Evolutionary conservation across 2,329 filamentous ascomycete species (phyloP).

Genomic region (Hymenotorrendiella dingleyae): DNA sequence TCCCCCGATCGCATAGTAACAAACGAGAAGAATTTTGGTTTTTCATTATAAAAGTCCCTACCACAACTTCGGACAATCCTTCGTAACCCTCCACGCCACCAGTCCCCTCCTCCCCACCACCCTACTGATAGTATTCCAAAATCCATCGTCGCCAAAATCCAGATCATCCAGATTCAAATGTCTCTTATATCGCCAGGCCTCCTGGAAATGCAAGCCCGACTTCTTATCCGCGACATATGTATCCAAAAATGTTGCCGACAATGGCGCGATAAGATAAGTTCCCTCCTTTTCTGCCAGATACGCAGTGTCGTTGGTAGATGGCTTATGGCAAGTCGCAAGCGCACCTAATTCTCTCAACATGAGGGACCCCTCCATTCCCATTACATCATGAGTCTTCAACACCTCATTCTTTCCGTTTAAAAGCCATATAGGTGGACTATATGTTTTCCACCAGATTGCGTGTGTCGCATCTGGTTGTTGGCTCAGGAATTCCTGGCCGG

Average conservation of each 20-base stretch:
- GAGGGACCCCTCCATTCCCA: conserved; percentile 59
- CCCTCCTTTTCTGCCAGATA: conserved; percentile 57
- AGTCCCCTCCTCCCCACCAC: conserved; percentile 61
- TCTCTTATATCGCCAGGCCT: conserved; percentile 61
- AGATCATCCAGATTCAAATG: conserved; percentile 77
- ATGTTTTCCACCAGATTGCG: conserved; percentile 78
- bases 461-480: conserved; percentile 59
- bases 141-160: conserved; percentile 70
- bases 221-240: conserved; percentile 41
- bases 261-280: conserved; percentile 67
- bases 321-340: conserved; percentile 56
- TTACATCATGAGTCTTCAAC: conserved; percentile 65
- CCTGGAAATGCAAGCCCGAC: conserved; percentile 57
- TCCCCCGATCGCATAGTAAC: no score
- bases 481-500: conserved; percentile 69
- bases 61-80: conserved; percentile 18
- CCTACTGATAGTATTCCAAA: conserved; percentile 63
- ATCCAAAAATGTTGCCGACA: conserved; percentile 65
- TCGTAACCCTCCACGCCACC: conserved; percentile 58
- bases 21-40: no score
- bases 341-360: conserved; percentile 54
- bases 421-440: conserved; percentile 75
- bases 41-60: no score
- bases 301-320: conserved; percentile 47
- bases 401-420: conserved; percentile 70